Conservation (phyloP, 495 filamentous ascomycete genomes). For the Hypoxylon lienhwacheense region DNA sequence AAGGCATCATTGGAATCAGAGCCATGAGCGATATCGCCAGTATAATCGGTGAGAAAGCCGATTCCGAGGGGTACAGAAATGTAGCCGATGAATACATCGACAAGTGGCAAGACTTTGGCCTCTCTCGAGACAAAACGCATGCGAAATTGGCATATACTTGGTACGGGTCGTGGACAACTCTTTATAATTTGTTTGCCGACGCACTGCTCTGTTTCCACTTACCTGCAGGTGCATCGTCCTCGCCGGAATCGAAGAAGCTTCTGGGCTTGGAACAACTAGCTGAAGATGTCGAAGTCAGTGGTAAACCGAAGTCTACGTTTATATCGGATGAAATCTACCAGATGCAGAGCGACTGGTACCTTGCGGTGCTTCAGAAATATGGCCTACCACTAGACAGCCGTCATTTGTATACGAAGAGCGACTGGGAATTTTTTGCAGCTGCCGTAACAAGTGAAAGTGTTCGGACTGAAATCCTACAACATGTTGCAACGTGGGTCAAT, state of each 20-base stretch:
- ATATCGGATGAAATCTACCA: slow-evolving; percentile 78
- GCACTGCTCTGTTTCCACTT: slow-evolving; percentile 81
- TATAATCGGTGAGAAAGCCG: slow-evolving; percentile 64
- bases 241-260: slow-evolving; percentile 6
- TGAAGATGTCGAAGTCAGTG: slow-evolving; percentile 32
- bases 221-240: slow-evolving; percentile 26
- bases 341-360: slow-evolving; percentile 84
- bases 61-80: slow-evolving; percentile 68
- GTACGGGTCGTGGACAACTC: slow-evolving; percentile 93
- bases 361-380: slow-evolving; percentile 76
- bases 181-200: slow-evolving; percentile 90
- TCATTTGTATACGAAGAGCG: slow-evolving; percentile 87
- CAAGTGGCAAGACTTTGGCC: slow-evolving; percentile 80
- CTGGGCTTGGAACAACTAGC: slow-evolving; percentile 46
- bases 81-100: slow-evolving; percentile 76
- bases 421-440: slow-evolving; percentile 92
- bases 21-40: slow-evolving; percentile 86
- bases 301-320: slow-evolving; percentile 42
- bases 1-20: slow-evolving; percentile 91
- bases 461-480: slow-evolving; percentile 71
- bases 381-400: slow-evolving; percentile 84
- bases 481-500: slow-evolving; percentile 81
- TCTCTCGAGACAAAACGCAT: slow-evolving; percentile 79
- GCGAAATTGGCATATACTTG: slow-evolving; percentile 92
- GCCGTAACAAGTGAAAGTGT: slow-evolving; percentile 69